phyloP scores from a whole-genome alignment of 164 flowering plant genomes.

The Dillenia turbinata region DNA sequence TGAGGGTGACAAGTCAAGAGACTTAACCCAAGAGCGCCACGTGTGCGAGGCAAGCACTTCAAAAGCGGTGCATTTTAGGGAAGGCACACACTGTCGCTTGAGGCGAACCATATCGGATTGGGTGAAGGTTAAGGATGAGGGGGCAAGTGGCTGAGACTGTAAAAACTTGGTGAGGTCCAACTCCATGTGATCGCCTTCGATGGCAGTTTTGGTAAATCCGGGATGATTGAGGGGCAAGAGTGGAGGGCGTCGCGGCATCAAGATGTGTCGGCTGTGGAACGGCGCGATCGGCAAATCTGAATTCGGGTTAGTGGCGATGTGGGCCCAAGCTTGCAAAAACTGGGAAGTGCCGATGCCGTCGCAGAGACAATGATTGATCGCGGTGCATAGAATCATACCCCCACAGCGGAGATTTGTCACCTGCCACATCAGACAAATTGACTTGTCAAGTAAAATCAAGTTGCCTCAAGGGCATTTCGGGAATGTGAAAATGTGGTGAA shows the following conservation, averaged over 20 bases:
- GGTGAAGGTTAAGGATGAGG: constrained; percentile 57
- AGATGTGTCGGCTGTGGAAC: constrained; percentile 54
- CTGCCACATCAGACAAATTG: constrained; percentile 27
- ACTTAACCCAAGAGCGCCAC: constrained; percentile 79
- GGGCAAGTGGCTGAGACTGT: constrained; percentile 55
- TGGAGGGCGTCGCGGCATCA: constrained; percentile 42
- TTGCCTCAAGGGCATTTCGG: background rate
- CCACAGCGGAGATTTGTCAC: constrained; percentile 75
- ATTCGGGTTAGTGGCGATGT: constrained; percentile 36
- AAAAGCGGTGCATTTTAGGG: constrained; percentile 79
- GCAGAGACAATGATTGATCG: constrained; percentile 77
- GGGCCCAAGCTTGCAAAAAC: constrained; percentile 86
- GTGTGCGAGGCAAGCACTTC: constrained; percentile 85
- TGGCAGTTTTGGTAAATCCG: constrained; percentile 32
- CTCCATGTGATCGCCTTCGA: background rate
- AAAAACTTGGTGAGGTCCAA: constrained; percentile 24
- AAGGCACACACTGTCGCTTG: constrained; percentile 57
- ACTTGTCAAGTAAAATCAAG: background rate
- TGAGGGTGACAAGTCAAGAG: constrained; percentile 38
- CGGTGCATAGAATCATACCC: constrained; percentile 77
- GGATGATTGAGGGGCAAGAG: constrained; percentile 39
- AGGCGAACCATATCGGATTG: constrained; percentile 49
- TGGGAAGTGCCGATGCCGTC: constrained; percentile 89
- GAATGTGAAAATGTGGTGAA: background rate
- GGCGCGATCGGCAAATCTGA: constrained; percentile 31